phyloP scores from a whole-genome alignment of 352 stramenopile genomes.

The Globisporangium parvum region DNA sequence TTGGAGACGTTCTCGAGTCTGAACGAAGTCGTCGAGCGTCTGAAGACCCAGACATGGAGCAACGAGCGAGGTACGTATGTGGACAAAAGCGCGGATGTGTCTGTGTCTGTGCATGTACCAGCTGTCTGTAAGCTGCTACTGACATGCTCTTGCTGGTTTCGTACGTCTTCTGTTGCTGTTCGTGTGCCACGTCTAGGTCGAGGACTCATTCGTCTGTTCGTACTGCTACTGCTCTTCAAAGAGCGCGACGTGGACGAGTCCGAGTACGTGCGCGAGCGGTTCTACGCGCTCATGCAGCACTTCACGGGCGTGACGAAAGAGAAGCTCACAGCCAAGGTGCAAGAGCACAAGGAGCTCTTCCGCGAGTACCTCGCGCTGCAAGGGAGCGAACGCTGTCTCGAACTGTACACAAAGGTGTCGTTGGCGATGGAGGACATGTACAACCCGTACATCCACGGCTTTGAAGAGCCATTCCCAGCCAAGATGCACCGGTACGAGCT shows the following conservation, averaged over 20 bases:
- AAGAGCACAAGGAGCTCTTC: conserved; percentile 53
- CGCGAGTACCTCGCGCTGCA: conserved; percentile 40
- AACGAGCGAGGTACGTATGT: conserved; percentile 43
- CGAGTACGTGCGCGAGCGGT: conserved; percentile 33
- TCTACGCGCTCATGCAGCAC: conserved; percentile 38
- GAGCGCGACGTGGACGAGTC: conserved; percentile 22
- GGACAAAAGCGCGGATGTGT: too few species aligned
- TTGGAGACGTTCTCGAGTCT: conserved; percentile 62
- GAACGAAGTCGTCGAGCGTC: conserved; percentile 46
- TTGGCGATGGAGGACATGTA: conserved; percentile 23
- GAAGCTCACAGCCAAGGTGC: conserved; percentile 25
- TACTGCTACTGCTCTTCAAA: conserved; percentile 59
- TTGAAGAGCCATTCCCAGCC: conserved; percentile 16
- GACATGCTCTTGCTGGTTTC: neutral
- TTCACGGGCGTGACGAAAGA: conserved; percentile 25
- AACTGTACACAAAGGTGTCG: conserved; percentile 14
- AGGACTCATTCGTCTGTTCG: conserved; percentile 54
- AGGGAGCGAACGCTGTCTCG: conserved; percentile 9
- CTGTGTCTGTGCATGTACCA: too few species aligned
- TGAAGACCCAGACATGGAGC: conserved; percentile 42
- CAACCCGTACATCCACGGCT: conserved; percentile 13
- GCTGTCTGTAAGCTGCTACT: too few species aligned
- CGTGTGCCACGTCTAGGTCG: conserved; percentile 22
- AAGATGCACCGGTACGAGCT: conserved; percentile 16
- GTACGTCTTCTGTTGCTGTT: too few species aligned